Conservation (phyloP, 805 yeast genomes). For the Saturnispora sanitii region DNA sequence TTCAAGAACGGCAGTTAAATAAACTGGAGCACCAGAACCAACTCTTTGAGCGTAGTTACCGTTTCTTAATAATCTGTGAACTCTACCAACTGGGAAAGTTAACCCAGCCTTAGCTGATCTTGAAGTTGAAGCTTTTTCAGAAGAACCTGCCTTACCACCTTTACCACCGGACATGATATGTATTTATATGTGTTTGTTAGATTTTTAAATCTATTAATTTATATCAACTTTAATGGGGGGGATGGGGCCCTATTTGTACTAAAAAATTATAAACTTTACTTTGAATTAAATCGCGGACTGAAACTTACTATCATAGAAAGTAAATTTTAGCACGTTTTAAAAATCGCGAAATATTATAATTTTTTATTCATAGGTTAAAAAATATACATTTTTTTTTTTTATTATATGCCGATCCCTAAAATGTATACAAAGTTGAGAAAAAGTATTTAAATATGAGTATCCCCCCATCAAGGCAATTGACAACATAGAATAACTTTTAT, state of each 20-base stretch:
- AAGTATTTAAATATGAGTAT: constrained; percentile 3
- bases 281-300: constrained; percentile 4
- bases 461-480: neutral
- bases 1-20: constrained; percentile 93
- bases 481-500: neutral
- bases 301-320: constrained; percentile 12
- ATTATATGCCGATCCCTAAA: neutral
- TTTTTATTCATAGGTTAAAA: neutral
- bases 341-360: constrained; percentile 8
- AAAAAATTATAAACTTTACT: neutral
- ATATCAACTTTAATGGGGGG: neutral
- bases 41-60: constrained; percentile 98
- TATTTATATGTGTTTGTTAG: neutral
- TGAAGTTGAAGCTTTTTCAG: constrained; percentile 93
- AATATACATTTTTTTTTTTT: neutral
- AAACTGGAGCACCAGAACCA: constrained; percentile 99
- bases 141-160: constrained; percentile 90
- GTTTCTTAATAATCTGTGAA: constrained; percentile 91
- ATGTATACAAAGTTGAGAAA: neutral
- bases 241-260: constrained; percentile 5
- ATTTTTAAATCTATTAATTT: constrained; percentile 8
- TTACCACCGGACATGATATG: constrained; percentile 52
- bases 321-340: constrained; percentile 15
- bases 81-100: constrained; percentile 99
- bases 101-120: constrained; percentile 98